Evolutionary conservation across 2,329 filamentous ascomycete genomes (phyloP).

Genomic region (Xylariales sp.): DNA sequence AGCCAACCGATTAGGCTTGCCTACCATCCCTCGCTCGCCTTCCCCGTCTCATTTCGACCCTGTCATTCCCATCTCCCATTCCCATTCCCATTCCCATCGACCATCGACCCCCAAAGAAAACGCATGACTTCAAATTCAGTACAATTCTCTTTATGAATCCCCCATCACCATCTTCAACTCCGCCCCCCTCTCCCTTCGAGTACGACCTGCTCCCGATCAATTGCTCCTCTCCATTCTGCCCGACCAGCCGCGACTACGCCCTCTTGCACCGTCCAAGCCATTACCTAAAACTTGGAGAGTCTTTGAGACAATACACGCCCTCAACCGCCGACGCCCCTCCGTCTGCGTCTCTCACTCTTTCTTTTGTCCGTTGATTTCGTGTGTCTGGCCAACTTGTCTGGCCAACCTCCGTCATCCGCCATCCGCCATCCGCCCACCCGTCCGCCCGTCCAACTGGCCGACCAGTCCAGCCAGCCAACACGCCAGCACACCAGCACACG

Average conservation of each 20-base stretch:
- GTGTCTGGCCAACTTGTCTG: slow-evolving; percentile 18
- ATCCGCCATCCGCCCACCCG: not conserved
- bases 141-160: slow-evolving; percentile 39
- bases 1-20: slow-evolving; percentile 34
- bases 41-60: slow-evolving; percentile 39
- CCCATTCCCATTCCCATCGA: slow-evolving; percentile 13
- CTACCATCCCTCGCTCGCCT: slow-evolving; percentile 27
- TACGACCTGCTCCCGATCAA: slow-evolving; percentile 30
- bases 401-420: slow-evolving; percentile 5
- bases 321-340: slow-evolving; percentile 41
- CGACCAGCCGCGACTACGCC: slow-evolving; percentile 17
- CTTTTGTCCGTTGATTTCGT: slow-evolving; percentile 21
- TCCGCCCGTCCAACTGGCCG: slow-evolving; percentile 9
- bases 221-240: slow-evolving; percentile 27
- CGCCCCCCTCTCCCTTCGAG: slow-evolving; percentile 27
- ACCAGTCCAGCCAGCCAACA: slow-evolving; percentile 23
- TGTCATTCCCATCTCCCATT: slow-evolving; percentile 31
- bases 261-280: slow-evolving; percentile 21
- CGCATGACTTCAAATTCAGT: slow-evolving; percentile 35
- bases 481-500: slow-evolving; percentile 20
- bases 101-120: slow-evolving; percentile 8
- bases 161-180: slow-evolving; percentile 15
- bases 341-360: slow-evolving; percentile 25
- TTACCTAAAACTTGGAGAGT: slow-evolving; percentile 4
- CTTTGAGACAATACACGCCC: slow-evolving; percentile 25